Evolutionary conservation across 148 eudicot species (phyloP).

Genomic region (Polygonum aviculare): DNA sequence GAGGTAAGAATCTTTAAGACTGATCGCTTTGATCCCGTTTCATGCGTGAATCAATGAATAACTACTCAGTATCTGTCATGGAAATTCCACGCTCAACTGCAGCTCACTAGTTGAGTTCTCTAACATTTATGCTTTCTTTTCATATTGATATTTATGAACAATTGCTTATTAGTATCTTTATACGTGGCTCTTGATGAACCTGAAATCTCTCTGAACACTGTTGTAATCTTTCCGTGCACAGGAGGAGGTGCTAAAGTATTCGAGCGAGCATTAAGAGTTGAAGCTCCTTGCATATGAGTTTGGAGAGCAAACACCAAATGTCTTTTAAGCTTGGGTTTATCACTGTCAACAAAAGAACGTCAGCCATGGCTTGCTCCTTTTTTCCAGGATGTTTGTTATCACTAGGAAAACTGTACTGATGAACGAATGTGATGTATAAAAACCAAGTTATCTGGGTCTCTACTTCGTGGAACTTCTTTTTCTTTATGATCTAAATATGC

Average conservation of each 20-base stretch:
- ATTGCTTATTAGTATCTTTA: not conserved
- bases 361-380: not conserved
- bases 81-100: not conserved
- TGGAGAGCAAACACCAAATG: not conserved
- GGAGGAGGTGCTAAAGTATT: not conserved
- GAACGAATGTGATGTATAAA: not conserved
- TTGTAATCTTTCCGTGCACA: not conserved
- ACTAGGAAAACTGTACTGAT: not conserved
- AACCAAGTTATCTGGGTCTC: not conserved
- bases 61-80: not conserved
- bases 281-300: not conserved
- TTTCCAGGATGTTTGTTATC: not conserved
- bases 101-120: not conserved
- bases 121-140: not conserved
- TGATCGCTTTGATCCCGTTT: not conserved
- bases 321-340: not conserved
- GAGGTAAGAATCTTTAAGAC: slow-evolving; percentile 35
- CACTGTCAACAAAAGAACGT: not conserved
- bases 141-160: not conserved
- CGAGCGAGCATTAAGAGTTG: not conserved
- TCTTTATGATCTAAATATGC: too few species aligned
- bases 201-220: not conserved
- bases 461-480: not conserved
- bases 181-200: not conserved
- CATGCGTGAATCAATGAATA: not conserved